Percentiles rank a stretch among this genome's conserved stretches.
These are phyloP conservation scores for Clavispora phyllophila DNA, from an alignment of 805 yeast genomes.

Conservation along the genomic window DNA sequence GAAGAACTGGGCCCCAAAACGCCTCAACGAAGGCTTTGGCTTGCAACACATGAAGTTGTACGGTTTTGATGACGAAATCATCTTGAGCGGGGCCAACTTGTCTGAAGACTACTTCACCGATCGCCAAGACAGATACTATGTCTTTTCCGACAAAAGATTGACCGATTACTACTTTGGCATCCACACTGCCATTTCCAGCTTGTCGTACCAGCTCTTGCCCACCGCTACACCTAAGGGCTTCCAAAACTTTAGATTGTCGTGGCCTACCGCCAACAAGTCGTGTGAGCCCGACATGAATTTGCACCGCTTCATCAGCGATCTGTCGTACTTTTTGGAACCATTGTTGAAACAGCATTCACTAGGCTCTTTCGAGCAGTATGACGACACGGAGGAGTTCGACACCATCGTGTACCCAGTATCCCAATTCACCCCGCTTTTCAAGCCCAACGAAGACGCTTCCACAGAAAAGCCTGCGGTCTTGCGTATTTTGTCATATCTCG, in stretches of 20 bases:
- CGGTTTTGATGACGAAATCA: slow-evolving; percentile 87
- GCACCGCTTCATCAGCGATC: slow-evolving; percentile 47
- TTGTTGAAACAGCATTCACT: slow-evolving; percentile 46
- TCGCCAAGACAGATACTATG: slow-evolving; percentile 88
- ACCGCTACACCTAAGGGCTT: slow-evolving; percentile 32
- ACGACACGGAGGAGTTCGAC: slow-evolving; percentile 33
- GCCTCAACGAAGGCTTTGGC: slow-evolving; percentile 89
- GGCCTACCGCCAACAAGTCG: slow-evolving; percentile 69
- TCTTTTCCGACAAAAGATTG: slow-evolving; percentile 53
- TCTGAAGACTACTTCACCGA: slow-evolving; percentile 90
- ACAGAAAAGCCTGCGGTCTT: slow-evolving; percentile 77
- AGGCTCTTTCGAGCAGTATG: slow-evolving; percentile 25
- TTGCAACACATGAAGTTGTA: slow-evolving; percentile 96
- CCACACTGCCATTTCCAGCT: slow-evolving; percentile 58
- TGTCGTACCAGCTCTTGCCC: slow-evolving; percentile 60
- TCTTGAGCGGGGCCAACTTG: slow-evolving; percentile 87
- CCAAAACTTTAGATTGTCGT: slow-evolving; percentile 52
- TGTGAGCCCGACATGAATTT: slow-evolving; percentile 62
- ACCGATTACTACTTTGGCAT: slow-evolving; percentile 72
- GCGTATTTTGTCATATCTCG: slow-evolving; percentile 52
- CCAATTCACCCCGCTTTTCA: slow-evolving; percentile 80
- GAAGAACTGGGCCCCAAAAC: slow-evolving; percentile 62
- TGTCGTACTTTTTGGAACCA: slow-evolving; percentile 54
- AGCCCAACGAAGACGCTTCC: slow-evolving; percentile 52
- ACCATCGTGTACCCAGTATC: slow-evolving; percentile 87